Base-by-base conservation (phyloP, 352 stramenopile species). In the Phytophthora megakarya region DNA sequence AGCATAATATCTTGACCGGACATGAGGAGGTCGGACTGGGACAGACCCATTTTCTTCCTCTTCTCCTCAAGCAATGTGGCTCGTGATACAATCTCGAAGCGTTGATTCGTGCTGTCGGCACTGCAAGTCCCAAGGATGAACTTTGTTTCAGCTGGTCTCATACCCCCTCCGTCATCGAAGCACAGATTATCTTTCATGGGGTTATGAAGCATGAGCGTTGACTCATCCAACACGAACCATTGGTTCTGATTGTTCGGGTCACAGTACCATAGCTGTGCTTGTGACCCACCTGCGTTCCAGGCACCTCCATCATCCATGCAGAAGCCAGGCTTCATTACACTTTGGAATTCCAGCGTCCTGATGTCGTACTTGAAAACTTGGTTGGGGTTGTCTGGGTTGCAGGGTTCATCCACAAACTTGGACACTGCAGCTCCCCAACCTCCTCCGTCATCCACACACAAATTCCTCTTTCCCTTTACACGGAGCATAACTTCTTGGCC, bases 401-500 rank as follows among this genome's bases (percentile, higher is more conserved):
- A 80, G 1, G 50, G 30, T 28, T 62, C 30, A 16, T 56, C n/a
- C 3, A 35, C 38, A 5, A 80, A 66, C 33, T 72, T 56, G 38
- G 59, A 35, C 30, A 35, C 65, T 13, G 63, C 30, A 5, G 50
- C 67, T 3, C 38, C 55, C 21, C 35, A 53, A 10, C 57, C 69
- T 7, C 62, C 70, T 1, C 73, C 73, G 28, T 81, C 73, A 21
- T 78, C 73, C 7, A 81, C 25, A 26, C 73, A 81, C 15, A 80
- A 15, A 9, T 67, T 65, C 37, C 44, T 45, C 28, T 76, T 76
- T 3, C 64, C 58, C 3, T 44, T 46, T 30, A 65, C 33, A 22
- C 68, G 64, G 25, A 76, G 23, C 46, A 76, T 38, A 39, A 70
- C 42, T 22, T 73, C 47, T 39, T 72, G 53, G 18, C 47, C 62